Evolutionary conservation across 768 basidiomycete species (phyloP).

Genomic region (Lentinula edodes): DNA sequence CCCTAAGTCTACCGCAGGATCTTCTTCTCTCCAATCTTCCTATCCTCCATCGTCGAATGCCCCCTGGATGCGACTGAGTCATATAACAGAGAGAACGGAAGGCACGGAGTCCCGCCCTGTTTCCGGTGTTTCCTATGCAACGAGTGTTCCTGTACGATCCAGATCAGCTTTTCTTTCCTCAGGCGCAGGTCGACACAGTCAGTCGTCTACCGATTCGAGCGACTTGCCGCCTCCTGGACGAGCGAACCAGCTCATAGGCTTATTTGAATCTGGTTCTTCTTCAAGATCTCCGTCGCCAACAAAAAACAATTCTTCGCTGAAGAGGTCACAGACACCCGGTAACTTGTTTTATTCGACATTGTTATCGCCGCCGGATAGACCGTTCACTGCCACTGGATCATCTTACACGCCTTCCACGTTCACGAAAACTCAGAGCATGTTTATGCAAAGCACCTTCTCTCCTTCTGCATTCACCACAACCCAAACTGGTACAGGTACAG

Average conservation of each 20-base stretch:
- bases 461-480: slow-evolving; percentile 13
- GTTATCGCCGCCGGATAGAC: slow-evolving; percentile 42
- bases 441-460: slow-evolving; percentile 7
- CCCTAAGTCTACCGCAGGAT: slow-evolving; percentile 25
- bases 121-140: slow-evolving; percentile 33
- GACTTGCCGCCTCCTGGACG: slow-evolving; percentile 49
- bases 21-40: slow-evolving; percentile 1
- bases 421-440: slow-evolving; percentile 5
- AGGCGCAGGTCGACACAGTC: slow-evolving; percentile 34
- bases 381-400: slow-evolving; percentile 22
- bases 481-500: slow-evolving; percentile 34
- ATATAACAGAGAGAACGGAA: slow-evolving; percentile 76
- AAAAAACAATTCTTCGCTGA: slow-evolving; percentile 36
- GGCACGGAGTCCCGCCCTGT: slow-evolving; percentile 54
- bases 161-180: slow-evolving; percentile 42
- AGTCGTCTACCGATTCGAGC: slow-evolving; percentile 55
- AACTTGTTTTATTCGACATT: slow-evolving; percentile 24
- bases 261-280: slow-evolving; percentile 52
- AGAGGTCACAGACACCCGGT: slow-evolving; percentile 22
- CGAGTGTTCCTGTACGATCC: slow-evolving; percentile 28
- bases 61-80: slow-evolving; percentile 54
- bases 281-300: slow-evolving; percentile 43
- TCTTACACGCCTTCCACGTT: slow-evolving; percentile 9
- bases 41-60: slow-evolving; percentile 24
- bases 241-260: slow-evolving; percentile 66